Evolutionary conservation across 2,329 filamentous ascomycete species (phyloP), one percentile per base, ranked within the genome.

Genomic region (Alternaria viburni): DNA sequence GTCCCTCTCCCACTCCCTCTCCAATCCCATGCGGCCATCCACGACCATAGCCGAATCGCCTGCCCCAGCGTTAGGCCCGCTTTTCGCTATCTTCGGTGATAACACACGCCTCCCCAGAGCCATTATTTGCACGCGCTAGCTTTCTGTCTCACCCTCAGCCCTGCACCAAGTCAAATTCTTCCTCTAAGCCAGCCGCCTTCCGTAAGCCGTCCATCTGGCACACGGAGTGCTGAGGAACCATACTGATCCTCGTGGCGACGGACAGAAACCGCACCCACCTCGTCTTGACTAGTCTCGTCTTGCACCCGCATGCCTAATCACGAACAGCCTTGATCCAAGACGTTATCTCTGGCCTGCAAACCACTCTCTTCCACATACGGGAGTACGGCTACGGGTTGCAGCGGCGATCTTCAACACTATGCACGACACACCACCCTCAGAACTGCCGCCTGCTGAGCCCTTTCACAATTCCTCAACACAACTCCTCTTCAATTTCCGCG

Each of bases 101-200:
- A 26, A 66, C 69, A 62, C 59, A 64, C 64, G 68, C 59, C 66
- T 44, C 56, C 26, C 21, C 55, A 51, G 62, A 68, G 62, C 59
- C 57, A 70, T 66, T 55, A 61, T 67, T 23, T 32, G 47, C 23
- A 46, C 26, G 45, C 26, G 64, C 70, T 74, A 67, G 74, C 69
- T 57, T 62, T 65, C 64, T 63, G 66, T 68, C 68, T 73, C 65
- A 73, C 45, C n/a, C 50, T 15, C 58, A 47, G 72, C 75, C 75
- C 72, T 77, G 76, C 72, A 73, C 66, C 66, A 19, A 30, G 41
- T 54, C 57, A 54, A 41, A 13, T 30, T 23, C 44, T 26, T 46
- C 10, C 41, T 52, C 59, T 51, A 45, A 60, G 51, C 66, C 50
- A 64, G 57, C 64, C 58, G 62, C 57, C 70, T 71, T 64, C 62